Percentiles rank a stretch among this genome's conserved stretches.
phyloP scores from a whole-genome alignment of 2,329 filamentous ascomycete species.

The Sporothrix curviconia region DNA sequence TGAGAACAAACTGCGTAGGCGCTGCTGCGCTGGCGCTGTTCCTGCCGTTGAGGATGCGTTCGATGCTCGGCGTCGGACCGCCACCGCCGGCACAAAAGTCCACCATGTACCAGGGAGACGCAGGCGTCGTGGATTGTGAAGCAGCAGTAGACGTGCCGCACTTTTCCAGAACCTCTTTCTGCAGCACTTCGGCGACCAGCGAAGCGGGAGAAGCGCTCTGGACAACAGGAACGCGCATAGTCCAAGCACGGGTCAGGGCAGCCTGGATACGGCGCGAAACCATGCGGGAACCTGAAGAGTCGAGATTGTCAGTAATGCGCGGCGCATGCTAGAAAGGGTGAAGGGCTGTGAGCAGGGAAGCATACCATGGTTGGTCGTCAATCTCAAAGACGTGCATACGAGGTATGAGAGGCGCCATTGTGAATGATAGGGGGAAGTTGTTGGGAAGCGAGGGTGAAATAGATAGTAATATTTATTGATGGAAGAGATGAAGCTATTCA shows the following conservation, averaged over 20 bases:
- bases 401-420: constrained; percentile 28
- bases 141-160: neutral
- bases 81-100: constrained; percentile 73
- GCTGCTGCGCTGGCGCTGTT: neutral
- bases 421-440: neutral
- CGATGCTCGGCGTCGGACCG: constrained; percentile 61
- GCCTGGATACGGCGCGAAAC: constrained; percentile 59
- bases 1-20: constrained; percentile 50
- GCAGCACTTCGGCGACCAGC: constrained; percentile 53
- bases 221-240: constrained; percentile 49
- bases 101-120: constrained; percentile 55
- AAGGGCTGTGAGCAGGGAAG: neutral
- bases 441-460: neutral
- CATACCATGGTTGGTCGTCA: constrained; percentile 58
- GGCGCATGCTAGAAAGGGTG: neutral
- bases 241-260: constrained; percentile 59
- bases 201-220: constrained; percentile 52
- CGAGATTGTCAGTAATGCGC: neutral
- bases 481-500: no score
- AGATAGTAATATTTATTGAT: no score
- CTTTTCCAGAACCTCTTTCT: constrained; percentile 11
- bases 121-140: constrained; percentile 24
- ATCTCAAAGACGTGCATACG: constrained; percentile 62
- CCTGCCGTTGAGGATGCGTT: constrained; percentile 48
- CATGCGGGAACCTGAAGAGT: constrained; percentile 55